A percentile compares a stretch with the other conserved stretches of the same genome.
Conservation (phyloP, 2,329 filamentous ascomycete genomes). For the Metarhizium album region DNA sequence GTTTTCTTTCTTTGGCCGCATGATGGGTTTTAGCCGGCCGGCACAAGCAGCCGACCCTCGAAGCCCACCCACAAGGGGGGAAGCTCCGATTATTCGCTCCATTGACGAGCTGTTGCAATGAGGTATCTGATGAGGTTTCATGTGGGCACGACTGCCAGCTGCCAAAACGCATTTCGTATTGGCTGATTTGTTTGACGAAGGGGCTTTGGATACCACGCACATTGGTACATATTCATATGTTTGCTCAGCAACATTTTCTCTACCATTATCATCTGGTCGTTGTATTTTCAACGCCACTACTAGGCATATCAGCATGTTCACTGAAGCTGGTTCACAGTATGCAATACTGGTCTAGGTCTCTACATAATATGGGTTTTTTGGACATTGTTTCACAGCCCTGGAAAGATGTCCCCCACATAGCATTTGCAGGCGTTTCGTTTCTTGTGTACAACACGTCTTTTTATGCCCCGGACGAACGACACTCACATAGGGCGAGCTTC, state of each 20-base stretch:
- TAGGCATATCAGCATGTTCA: neutral
- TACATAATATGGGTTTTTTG: neutral
- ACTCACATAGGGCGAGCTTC: neutral
- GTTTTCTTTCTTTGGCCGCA: slow-evolving; percentile 38
- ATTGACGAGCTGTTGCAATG: slow-evolving; percentile 65
- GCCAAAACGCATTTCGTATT: neutral
- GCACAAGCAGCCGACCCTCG: slow-evolving; percentile 51
- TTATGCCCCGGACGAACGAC: neutral
- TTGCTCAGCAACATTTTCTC: neutral
- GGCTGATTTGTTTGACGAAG: neutral
- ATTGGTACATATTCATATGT: neutral
- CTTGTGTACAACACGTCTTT: neutral
- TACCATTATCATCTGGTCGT: neutral
- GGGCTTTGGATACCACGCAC: neutral
- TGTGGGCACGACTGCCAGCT: neutral
- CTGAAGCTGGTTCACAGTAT: neutral
- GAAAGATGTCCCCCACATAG: slow-evolving; percentile 1
- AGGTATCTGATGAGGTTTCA: neutral
- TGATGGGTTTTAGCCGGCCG: slow-evolving; percentile 35
- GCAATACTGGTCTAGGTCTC: neutral
- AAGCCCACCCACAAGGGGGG: slow-evolving; percentile 64
- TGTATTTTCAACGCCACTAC: neutral
- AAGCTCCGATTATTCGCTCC: slow-evolving; percentile 63
- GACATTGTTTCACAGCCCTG: neutral
- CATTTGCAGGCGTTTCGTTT: slow-evolving; percentile 5